Conservation (phyloP, 257 asterid genomes). For the Eucommia ulmoides region DNA sequence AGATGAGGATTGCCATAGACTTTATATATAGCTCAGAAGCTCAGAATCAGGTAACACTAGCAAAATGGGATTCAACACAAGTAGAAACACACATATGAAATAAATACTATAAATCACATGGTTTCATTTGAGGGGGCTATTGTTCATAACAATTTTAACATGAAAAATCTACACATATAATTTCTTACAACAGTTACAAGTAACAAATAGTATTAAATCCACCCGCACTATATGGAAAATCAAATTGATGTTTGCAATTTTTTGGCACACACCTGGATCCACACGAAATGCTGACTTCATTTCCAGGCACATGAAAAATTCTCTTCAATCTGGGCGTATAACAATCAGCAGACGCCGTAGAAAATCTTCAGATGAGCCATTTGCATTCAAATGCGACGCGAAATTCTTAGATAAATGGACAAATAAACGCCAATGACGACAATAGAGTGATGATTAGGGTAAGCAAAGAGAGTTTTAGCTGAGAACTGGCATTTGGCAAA, state of each 20-base stretch:
- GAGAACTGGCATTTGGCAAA: constrained; percentile 53
- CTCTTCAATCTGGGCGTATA: background rate
- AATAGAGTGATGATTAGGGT: constrained; percentile 28
- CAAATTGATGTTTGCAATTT: constrained; percentile 2
- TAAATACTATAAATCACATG: background rate
- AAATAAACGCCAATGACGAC: constrained; percentile 28
- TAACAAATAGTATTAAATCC: constrained; percentile 3
- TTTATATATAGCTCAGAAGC: too few relatives aligned
- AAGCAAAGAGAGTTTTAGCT: constrained; percentile 23
- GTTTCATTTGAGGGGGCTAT: constrained; percentile 5
- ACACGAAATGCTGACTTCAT: constrained; percentile 1
- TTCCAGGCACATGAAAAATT: background rate
- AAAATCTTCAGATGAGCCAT: background rate
- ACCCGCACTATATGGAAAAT: background rate
- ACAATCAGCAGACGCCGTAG: constrained; percentile 3
- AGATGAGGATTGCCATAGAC: too few relatives aligned
- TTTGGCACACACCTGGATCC: background rate
- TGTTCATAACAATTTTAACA: constrained; percentile 13
- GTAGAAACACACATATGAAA: background rate
- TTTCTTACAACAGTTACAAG: constrained; percentile 8
- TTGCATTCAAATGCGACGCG: constrained; percentile 5
- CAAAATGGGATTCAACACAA: background rate
- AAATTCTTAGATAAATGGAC: constrained; percentile 25
- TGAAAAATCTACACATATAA: constrained; percentile 22
- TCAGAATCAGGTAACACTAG: too few relatives aligned